Conservation (phyloP, 1,139 yeast genomes). For the Hansenula lynferdii region DNA sequence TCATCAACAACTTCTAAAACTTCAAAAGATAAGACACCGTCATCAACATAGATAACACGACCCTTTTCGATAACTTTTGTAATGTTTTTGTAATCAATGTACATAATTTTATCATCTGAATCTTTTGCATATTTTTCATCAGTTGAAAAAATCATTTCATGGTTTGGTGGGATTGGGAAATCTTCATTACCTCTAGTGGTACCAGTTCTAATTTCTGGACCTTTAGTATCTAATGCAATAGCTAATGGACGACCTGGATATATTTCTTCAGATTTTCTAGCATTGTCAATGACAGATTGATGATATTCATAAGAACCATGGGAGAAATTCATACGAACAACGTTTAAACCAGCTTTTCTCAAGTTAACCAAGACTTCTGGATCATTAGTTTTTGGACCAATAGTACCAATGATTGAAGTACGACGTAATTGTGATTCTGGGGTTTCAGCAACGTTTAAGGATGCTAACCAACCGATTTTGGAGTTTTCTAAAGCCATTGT, state of each 20-base stretch:
- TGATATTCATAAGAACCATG: conserved; percentile 98
- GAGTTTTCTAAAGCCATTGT: conserved; percentile 11
- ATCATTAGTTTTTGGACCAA: conserved; percentile 94
- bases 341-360: conserved; percentile 96
- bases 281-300: conserved; percentile 92
- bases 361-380: conserved; percentile 81
- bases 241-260: conserved; percentile 97
- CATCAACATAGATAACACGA: conserved; percentile 89
- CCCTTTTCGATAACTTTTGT: conserved; percentile 88
- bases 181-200: conserved; percentile 77
- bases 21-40: conserved; percentile 95
- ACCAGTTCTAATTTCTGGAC: conserved; percentile 99
- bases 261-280: conserved; percentile 86
- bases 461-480: conserved; percentile 63
- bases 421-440: conserved; percentile 89
- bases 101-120: conserved; percentile 80
- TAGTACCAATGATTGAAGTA: conserved; percentile 96
- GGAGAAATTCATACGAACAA: conserved; percentile 98
- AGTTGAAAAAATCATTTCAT: conserved; percentile 90
- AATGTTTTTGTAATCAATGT: conserved; percentile 91
- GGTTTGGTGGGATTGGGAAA: conserved; percentile 77
- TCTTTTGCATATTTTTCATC: conserved; percentile 70
- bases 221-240: conserved; percentile 98
- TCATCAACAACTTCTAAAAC: conserved; percentile 79
- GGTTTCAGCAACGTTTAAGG: conserved; percentile 69